These are phyloP conservation scores for Trametes gibbosa DNA, from an alignment of 768 basidiomycete genomes.

Conservation along the genomic window DNA sequence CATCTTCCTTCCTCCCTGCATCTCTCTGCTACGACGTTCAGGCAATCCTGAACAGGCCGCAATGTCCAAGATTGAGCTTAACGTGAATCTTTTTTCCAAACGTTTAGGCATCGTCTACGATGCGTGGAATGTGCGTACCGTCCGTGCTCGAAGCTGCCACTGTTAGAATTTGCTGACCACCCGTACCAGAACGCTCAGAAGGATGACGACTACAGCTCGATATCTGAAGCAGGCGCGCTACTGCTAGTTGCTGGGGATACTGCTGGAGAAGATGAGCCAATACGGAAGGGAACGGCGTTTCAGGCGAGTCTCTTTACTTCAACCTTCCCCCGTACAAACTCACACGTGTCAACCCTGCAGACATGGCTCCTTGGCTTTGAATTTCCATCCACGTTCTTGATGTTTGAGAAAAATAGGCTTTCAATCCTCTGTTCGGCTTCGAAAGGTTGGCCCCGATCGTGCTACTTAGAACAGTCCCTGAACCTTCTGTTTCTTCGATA, in stretches of 20 bases:
- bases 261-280: conserved; percentile 82
- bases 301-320: conserved; percentile 55
- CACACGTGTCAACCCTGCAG: conserved; percentile 39
- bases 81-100: conserved; percentile 38
- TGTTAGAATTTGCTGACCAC: background rate
- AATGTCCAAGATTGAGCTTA: conserved; percentile 51
- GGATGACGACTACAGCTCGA: conserved; percentile 68
- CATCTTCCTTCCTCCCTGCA: conserved; percentile 1
- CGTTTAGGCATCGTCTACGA: conserved; percentile 25
- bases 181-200: conserved; percentile 54
- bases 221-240: conserved; percentile 68
- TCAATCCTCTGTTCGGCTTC: conserved; percentile 82
- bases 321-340: background rate
- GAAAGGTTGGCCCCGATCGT: conserved; percentile 58
- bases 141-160: background rate
- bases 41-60: background rate
- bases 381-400: conserved; percentile 89
- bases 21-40: conserved; percentile 19
- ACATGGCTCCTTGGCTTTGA: conserved; percentile 98
- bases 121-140: conserved; percentile 35
- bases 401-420: conserved; percentile 78
- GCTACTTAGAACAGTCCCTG: conserved; percentile 1
- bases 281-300: conserved; percentile 86
- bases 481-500: conserved; percentile 30
- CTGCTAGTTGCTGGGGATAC: conserved; percentile 76